A percentile compares a stretch with the other conserved stretches of the same genome.
These are phyloP conservation scores for Thermochaetoides thermophila DNA, from an alignment of 495 filamentous ascomycete species.

Conservation along the genomic window DNA sequence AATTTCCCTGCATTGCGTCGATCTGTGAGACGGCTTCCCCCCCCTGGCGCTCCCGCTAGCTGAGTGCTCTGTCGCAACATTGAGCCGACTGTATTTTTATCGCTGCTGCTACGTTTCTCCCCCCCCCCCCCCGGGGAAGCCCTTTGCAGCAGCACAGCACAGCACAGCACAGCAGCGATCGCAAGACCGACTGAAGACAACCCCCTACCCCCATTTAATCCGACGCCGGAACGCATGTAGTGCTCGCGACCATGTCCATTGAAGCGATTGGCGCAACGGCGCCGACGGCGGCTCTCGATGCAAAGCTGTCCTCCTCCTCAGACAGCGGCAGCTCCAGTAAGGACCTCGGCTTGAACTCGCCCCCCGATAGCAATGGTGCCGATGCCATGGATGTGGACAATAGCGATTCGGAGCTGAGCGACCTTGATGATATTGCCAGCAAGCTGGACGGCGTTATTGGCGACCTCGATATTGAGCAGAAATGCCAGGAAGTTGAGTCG, in stretches of 20 bases:
- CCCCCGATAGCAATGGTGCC: slow-evolving; percentile 36
- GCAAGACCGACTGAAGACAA: not conserved
- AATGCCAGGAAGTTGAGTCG: slow-evolving; percentile 1
- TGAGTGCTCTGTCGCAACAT: no score
- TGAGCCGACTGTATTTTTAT: no score
- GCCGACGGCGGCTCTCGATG: slow-evolving; percentile 15
- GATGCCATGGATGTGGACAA: slow-evolving; percentile 32
- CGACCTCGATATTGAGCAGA: slow-evolving; percentile 2
- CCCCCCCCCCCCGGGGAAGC: not conserved
- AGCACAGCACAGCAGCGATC: slow-evolving; percentile 3
- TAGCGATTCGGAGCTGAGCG: slow-evolving; percentile 43
- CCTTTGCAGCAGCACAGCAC: slow-evolving; percentile 1
- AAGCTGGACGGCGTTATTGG: slow-evolving; percentile 14
- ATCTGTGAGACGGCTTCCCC: no score
- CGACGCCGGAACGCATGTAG: slow-evolving; percentile 24
- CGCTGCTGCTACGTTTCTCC: not conserved
- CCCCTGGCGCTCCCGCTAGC: no score
- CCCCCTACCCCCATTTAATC: no score
- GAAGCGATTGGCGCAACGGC: slow-evolving; percentile 26
- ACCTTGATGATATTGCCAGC: slow-evolving; percentile 32
- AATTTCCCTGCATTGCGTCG: no score
- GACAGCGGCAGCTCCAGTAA: no score
- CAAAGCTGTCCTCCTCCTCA: slow-evolving; percentile 7
- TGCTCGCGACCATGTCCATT: slow-evolving; percentile 22
- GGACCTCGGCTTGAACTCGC: slow-evolving; percentile 31